These are phyloP conservation scores for Psidium friedrichsthalianum DNA, from an alignment of 345 rosid species.

Conservation along the genomic window DNA sequence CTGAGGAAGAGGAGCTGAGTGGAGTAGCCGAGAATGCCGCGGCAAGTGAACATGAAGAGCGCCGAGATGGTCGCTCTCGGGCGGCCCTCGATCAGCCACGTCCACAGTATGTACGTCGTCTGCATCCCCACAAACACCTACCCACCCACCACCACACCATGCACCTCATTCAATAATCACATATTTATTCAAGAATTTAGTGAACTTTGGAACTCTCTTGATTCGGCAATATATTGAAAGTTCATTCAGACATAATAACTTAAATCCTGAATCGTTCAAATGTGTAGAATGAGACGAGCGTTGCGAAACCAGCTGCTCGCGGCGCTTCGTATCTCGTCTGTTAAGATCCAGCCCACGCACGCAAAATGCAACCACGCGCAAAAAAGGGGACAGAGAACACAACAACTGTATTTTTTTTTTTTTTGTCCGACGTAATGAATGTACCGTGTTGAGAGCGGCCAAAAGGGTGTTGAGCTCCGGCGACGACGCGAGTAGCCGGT, in stretches of 20 bases:
- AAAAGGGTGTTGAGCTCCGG: slow-evolving; percentile 64
- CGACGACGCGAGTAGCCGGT: slow-evolving; percentile 44
- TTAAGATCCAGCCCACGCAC: background rate
- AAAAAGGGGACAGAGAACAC: background rate
- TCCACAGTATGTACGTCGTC: slow-evolving; percentile 63
- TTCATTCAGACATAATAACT: too few species aligned
- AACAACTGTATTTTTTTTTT: background rate
- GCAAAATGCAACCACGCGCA: background rate
- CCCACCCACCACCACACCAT: background rate
- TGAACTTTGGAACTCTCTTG: background rate
- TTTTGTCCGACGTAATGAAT: background rate
- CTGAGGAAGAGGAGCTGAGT: slow-evolving; percentile 89
- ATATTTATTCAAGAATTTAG: background rate
- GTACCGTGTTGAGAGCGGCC: slow-evolving; percentile 84
- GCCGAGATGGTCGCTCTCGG: slow-evolving; percentile 75
- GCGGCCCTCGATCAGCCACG: slow-evolving; percentile 81
- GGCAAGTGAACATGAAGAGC: slow-evolving; percentile 94
- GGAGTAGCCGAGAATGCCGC: slow-evolving; percentile 86
- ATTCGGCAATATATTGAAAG: background rate
- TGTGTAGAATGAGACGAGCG: background rate
- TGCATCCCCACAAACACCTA: slow-evolving; percentile 90
- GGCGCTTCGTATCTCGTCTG: background rate
- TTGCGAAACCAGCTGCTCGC: background rate
- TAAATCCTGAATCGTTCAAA: background rate
- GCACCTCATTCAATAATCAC: background rate